Evolutionary conservation across 2,329 filamentous ascomycete genomes (phyloP), one percentile per base, ranked within the genome.

Genomic region (Cladosporium colombiae): DNA sequence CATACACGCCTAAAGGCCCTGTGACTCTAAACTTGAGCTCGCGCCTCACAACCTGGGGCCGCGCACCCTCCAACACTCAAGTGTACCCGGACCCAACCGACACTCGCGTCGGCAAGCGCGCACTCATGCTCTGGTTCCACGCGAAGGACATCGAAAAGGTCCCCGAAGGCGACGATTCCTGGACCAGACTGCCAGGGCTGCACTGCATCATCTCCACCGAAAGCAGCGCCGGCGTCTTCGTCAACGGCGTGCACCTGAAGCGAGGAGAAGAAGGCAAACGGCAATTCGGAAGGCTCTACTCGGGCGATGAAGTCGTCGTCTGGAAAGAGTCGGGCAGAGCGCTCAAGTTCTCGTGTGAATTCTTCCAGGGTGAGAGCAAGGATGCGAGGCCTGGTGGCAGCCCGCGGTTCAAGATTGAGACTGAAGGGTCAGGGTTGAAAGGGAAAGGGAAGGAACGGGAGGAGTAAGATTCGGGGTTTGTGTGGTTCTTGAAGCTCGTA

Each of bases 141-240:
- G 88, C 86, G 84, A 88, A 50, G 0, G 86, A 86, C 13, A 89
- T 89, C 66, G 89, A 91, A 16, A 65, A 82, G 82, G 61, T 81
- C 81, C 40, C 84, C 77, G 11, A 75, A 53, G 70, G 76, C 60
- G 78, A 84, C 61, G 86, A 85, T 73, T 82, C 84, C 65, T 88
- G 83, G 81, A 82, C 80, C 11, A 78, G 77, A 18, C 72, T 86
- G 1, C 77, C 78, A 1, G 84, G 86, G 14, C 81, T 89, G 1
- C 89, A 89, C 71, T 84, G 86, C 4, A 90, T 93, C 68, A 88
- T 97, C 60, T 89, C 90, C 1, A 96, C 92, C 3, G 92, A 93
- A 71, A 90, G 91, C 4, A 89, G 88, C 7, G 82, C 83, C 31
- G 91, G 92, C 23, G 91, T 97, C 68, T 84, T 82, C 70, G 83